Evolutionary conservation across 768 basidiomycete species (phyloP).

Genomic region (Panaeolus papilionaceus): DNA sequence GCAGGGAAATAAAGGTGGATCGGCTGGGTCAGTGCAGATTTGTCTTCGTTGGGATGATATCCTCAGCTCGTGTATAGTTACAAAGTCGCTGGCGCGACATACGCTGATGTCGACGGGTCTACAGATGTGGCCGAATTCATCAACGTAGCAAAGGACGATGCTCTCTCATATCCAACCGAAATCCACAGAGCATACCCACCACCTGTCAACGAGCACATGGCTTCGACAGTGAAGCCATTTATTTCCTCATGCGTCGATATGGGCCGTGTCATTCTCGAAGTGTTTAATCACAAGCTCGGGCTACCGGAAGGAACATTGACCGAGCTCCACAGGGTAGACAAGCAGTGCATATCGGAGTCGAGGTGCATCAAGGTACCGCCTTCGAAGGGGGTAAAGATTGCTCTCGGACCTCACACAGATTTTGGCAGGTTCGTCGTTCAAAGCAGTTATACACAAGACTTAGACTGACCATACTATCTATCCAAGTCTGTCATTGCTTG

Average conservation of each 20-base stretch:
- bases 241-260: conserved; percentile 57
- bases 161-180: conserved; percentile 56
- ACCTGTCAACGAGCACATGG: conserved; percentile 55
- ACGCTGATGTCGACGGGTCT: conserved; percentile 60
- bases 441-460: background rate
- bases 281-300: conserved; percentile 59
- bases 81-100: conserved; percentile 62
- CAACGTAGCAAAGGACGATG: conserved; percentile 71
- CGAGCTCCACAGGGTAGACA: conserved; percentile 46
- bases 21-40: conserved; percentile 37
- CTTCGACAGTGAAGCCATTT: conserved; percentile 52
- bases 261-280: conserved; percentile 53
- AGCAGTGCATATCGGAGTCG: conserved; percentile 58
- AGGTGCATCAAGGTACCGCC: conserved; percentile 57
- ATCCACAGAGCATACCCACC: conserved; percentile 60
- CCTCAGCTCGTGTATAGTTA: conserved; percentile 39
- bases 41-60: background rate
- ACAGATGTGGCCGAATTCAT: conserved; percentile 65
- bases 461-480: conserved; percentile 38
- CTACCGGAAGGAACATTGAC: conserved; percentile 54
- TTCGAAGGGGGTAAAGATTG: conserved; percentile 33
- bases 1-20: conserved; percentile 52
- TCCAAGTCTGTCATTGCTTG: conserved; percentile 56
- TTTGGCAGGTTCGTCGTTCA: conserved; percentile 51
- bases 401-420: conserved; percentile 68